Conservation (phyloP, 2,329 filamentous ascomycete genomes). For the Acrocalymma vagum region DNA sequence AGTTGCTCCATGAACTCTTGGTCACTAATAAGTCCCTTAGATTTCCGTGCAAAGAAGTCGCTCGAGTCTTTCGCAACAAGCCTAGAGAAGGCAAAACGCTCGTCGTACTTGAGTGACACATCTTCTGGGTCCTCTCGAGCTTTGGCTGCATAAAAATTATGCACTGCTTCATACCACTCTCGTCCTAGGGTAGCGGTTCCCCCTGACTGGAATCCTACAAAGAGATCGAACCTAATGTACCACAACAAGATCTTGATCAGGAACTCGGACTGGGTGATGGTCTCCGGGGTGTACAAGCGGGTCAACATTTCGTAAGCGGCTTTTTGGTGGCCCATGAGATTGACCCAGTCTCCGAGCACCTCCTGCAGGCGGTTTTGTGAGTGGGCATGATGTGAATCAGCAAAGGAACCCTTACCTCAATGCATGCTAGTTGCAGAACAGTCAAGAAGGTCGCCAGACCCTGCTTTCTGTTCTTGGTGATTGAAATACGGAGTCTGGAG, state of each 20-base stretch:
- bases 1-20: constrained; percentile 71
- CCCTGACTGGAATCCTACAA: constrained; percentile 82
- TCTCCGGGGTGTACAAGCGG: constrained; percentile 79
- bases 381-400: not conserved
- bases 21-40: constrained; percentile 68
- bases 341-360: constrained; percentile 94
- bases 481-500: constrained; percentile 73
- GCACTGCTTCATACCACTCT: constrained; percentile 77
- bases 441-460: constrained; percentile 81
- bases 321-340: constrained; percentile 89
- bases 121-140: constrained; percentile 67
- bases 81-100: constrained; percentile 71
- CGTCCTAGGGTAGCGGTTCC: constrained; percentile 76
- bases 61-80: constrained; percentile 83
- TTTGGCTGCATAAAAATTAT: constrained; percentile 70
- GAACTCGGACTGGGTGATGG: constrained; percentile 74
- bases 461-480: constrained; percentile 76
- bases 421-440: constrained; percentile 89
- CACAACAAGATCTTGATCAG: constrained; percentile 81
- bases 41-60: constrained; percentile 75
- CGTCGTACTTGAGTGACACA: constrained; percentile 72
- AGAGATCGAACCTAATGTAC: constrained; percentile 90
- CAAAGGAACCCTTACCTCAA: constrained; percentile 72
- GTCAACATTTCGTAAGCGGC: constrained; percentile 85
- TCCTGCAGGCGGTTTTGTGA: constrained; percentile 67